Evolutionary conservation across 805 yeast genomes (phyloP).

Genomic region (Kuraishia borneana): DNA sequence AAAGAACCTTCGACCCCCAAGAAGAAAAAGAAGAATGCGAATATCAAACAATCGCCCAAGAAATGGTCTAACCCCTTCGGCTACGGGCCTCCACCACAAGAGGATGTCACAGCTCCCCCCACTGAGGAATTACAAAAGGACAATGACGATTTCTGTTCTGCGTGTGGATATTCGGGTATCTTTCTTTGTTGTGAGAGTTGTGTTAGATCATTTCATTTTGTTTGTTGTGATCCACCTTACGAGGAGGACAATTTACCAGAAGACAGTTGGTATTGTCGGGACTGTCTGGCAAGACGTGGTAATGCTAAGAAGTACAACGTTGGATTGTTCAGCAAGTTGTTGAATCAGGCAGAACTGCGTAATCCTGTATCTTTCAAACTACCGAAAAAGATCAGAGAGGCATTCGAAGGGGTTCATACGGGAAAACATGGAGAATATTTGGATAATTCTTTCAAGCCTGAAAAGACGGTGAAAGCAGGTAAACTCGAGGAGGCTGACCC

Average conservation of each 20-base stretch:
- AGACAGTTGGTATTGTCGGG: conserved; percentile 82
- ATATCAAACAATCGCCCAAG: conserved; percentile 11
- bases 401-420: conserved; percentile 61
- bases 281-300: conserved; percentile 41
- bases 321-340: conserved; percentile 44
- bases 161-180: conserved; percentile 83
- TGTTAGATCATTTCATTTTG: conserved; percentile 84
- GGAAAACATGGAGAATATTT: conserved; percentile 63
- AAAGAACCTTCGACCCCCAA: no score
- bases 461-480: conserved; percentile 27
- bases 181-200: conserved; percentile 92
- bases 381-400: conserved; percentile 59
- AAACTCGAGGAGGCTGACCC: conserved; percentile 46
- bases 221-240: conserved; percentile 85
- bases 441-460: conserved; percentile 47
- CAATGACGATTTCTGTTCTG: conserved; percentile 85
- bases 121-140: conserved; percentile 4
- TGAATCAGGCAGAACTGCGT: conserved; percentile 43
- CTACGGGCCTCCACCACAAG: conserved; percentile 16
- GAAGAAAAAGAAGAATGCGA: conserved; percentile 8
- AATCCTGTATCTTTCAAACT: conserved; percentile 61
- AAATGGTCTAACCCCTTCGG: conserved; percentile 27
- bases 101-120: neutral
- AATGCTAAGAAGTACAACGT: conserved; percentile 12
- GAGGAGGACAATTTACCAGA: conserved; percentile 69